Evolutionary conservation across 768 basidiomycete species (phyloP).

Genomic region (Auricularia sp.): DNA sequence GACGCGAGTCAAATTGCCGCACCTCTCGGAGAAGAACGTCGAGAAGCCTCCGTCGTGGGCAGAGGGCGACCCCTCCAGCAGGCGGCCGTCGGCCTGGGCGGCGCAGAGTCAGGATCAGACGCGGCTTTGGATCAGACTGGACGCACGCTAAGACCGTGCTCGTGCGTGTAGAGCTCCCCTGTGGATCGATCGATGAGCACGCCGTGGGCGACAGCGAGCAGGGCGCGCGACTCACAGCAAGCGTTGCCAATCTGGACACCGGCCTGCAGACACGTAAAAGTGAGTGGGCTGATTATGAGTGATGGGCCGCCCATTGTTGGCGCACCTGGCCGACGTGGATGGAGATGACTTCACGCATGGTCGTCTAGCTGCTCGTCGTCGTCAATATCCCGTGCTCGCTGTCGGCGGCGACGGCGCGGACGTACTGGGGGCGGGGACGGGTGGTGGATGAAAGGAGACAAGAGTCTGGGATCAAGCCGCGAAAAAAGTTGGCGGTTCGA

Average conservation of each 20-base stretch:
- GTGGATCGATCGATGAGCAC: constrained; percentile 13
- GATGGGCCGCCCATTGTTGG: neutral
- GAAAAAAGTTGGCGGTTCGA: neutral
- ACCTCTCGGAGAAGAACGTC: constrained; percentile 99
- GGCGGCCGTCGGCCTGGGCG: constrained; percentile 83
- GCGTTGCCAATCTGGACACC: constrained; percentile 68
- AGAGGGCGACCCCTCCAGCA: constrained; percentile 66
- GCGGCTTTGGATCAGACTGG: constrained; percentile 12
- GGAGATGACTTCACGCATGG: constrained; percentile 94
- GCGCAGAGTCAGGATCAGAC: neutral
- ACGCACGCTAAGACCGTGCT: constrained; percentile 91
- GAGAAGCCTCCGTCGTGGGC: constrained; percentile 85
- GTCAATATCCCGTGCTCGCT: neutral
- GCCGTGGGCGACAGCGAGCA: constrained; percentile 24
- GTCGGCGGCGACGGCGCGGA: neutral
- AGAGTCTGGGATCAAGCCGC: neutral
- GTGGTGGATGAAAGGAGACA: neutral
- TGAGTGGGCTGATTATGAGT: neutral
- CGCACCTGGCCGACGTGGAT: constrained; percentile 89
- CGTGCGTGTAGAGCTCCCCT: constrained; percentile 99
- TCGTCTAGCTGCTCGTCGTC: neutral
- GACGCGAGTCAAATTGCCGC: constrained; percentile 13
- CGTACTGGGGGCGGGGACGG: neutral
- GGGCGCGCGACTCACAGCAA: constrained; percentile 65
- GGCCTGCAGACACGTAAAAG: neutral